Conservation (phyloP, 805 yeast genomes). For the Pichia californica region DNA sequence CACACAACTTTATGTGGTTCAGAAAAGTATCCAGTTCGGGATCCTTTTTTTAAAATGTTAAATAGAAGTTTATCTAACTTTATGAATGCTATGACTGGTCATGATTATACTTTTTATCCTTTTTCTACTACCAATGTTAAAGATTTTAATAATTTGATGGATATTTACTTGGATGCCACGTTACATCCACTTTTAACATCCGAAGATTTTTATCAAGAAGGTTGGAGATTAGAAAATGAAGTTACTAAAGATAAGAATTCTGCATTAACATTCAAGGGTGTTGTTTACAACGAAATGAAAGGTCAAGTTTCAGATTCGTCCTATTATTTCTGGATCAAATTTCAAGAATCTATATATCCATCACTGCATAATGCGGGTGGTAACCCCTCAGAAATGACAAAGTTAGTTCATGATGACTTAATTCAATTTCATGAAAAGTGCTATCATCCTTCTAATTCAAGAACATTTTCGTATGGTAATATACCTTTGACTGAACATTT, state of each 20-base stretch:
- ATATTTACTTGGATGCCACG: slow-evolving; percentile 83
- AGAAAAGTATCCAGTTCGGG: slow-evolving; percentile 83
- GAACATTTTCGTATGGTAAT: slow-evolving; percentile 82
- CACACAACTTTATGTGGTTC: slow-evolving; percentile 97
- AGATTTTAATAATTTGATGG: slow-evolving; percentile 79
- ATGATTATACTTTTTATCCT: slow-evolving; percentile 92
- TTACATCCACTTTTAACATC: slow-evolving; percentile 70
- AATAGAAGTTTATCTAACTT: slow-evolving; percentile 90
- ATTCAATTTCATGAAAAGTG: slow-evolving; percentile 65
- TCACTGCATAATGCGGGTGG: slow-evolving; percentile 90
- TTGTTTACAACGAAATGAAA: slow-evolving; percentile 97
- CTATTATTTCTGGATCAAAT: slow-evolving; percentile 77
- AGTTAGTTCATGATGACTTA: slow-evolving; percentile 66
- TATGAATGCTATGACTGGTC: slow-evolving; percentile 99
- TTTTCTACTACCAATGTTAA: slow-evolving; percentile 86
- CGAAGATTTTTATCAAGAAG: slow-evolving; percentile 89
- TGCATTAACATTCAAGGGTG: slow-evolving; percentile 81
- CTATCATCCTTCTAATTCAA: slow-evolving; percentile 89
- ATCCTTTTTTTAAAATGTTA: slow-evolving; percentile 96
- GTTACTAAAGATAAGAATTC: slow-evolving; percentile 48
- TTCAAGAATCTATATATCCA: slow-evolving; percentile 78
- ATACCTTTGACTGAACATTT: slow-evolving; percentile 60
- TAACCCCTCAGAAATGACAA: slow-evolving; percentile 77
- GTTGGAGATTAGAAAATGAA: slow-evolving; percentile 89
- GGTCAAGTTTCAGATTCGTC: slow-evolving; percentile 90